Evolutionary conservation across 352 stramenopile species (phyloP).

Genomic region (Phytophthora sp.): DNA sequence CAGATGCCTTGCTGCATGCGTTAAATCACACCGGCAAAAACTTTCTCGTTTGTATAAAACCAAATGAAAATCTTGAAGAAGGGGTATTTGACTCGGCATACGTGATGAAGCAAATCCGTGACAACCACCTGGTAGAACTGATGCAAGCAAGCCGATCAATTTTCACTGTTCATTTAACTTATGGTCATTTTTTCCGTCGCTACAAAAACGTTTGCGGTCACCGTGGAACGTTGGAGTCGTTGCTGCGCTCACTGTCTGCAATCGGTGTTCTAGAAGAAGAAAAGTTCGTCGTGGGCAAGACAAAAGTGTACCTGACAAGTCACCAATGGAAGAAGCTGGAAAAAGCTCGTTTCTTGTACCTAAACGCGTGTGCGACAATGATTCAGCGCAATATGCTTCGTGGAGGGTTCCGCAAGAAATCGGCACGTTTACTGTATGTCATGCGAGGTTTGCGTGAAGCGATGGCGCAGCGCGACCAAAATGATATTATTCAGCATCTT

Average conservation of each 20-base stretch:
- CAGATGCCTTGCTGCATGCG: conserved; percentile 68
- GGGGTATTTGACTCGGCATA: conserved; percentile 70
- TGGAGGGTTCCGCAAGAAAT: conserved; percentile 71
- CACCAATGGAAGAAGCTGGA: conserved; percentile 86
- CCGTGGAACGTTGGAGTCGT: conserved; percentile 71
- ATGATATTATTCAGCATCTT: conserved; percentile 70
- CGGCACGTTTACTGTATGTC: conserved; percentile 57
- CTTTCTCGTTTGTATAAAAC: conserved; percentile 86
- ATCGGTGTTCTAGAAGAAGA: conserved; percentile 85
- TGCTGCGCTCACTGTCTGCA: conserved; percentile 76
- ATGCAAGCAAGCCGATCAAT: conserved; percentile 77
- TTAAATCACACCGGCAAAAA: conserved; percentile 81
- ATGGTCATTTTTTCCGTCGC: conserved; percentile 79
- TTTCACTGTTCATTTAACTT: conserved; percentile 78
- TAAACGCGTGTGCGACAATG: conserved; percentile 85
- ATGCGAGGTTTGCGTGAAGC: conserved; percentile 62
- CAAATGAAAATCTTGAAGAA: conserved; percentile 67
- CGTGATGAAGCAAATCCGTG: conserved; percentile 74
- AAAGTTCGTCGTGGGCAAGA: conserved; percentile 75
- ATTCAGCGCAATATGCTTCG: conserved; percentile 86
- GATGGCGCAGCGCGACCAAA: conserved; percentile 56
- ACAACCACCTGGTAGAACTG: conserved; percentile 74
- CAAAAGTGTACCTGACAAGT: conserved; percentile 78
- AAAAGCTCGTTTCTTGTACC: conserved; percentile 74
- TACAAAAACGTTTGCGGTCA: conserved; percentile 87